Percentiles rank a stretch among this genome's conserved stretches.
phyloP scores from a whole-genome alignment of 345 rosid genomes.

The Eucalyptus tenuipes region DNA sequence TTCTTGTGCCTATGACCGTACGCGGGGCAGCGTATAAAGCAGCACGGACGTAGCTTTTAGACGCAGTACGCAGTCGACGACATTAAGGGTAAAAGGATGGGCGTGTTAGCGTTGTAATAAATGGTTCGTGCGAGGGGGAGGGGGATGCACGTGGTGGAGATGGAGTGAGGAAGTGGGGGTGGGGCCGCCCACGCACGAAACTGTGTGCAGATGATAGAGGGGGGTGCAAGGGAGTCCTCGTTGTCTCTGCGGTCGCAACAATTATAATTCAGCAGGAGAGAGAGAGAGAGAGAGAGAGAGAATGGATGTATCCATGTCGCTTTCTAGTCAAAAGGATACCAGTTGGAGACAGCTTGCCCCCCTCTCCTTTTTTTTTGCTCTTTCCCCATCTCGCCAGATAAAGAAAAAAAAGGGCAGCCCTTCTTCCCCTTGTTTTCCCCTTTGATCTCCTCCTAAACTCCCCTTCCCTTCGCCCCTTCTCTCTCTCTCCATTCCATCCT shows the following conservation, averaged over 20 bases:
- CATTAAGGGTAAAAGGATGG: not conserved
- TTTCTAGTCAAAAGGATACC: not conserved
- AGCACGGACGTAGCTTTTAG: not conserved
- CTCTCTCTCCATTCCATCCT: not conserved
- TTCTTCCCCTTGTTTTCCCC: not conserved
- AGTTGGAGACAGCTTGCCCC: not conserved
- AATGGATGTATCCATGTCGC: not conserved
- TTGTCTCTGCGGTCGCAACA: not conserved
- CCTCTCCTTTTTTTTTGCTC: too few relatives aligned
- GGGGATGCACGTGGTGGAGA: not conserved
- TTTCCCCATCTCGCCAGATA: too few relatives aligned
- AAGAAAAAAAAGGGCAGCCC: too few relatives aligned
- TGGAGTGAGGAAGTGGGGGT: not conserved
- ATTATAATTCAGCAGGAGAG: not conserved
- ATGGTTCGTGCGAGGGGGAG: not conserved
- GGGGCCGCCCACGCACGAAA: not conserved
- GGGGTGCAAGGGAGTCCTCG: not conserved
- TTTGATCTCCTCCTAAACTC: not conserved
- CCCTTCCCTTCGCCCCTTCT: fast-evolving
- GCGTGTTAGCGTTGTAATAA: not conserved
- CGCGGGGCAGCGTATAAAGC: not conserved
- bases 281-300: not conserved
- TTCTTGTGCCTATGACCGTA: not conserved
- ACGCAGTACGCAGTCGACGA: not conserved
- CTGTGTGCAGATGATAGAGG: not conserved